Evolutionary conservation across 805 yeast genomes (phyloP), one percentile per base, ranked within the genome.

Genomic region (Pichia exigua): DNA sequence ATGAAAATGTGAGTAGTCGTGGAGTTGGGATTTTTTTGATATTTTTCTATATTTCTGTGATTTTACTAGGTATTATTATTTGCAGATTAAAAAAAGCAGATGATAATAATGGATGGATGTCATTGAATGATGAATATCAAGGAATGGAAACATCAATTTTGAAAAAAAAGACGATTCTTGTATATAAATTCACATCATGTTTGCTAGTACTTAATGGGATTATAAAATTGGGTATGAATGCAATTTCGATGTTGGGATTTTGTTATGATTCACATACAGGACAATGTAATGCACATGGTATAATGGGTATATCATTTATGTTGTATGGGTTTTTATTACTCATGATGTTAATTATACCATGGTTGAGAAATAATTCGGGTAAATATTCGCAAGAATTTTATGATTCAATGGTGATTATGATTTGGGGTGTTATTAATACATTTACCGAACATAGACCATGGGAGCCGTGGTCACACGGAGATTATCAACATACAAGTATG

Each of bases 211-310:
- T 82, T 13, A 73, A 80, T 9, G 94, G 95, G 10, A 88, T 95
- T 86, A 83, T 90, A 11, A 82, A 87, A 57, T 77, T 79, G 32
- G 82, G 90, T 48, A 69, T 92, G 70, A 92, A 95, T 0, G 88
- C 92, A 7, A 83, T 87, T 44, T 85, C 96, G 1, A 63, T 90
- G 56, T 79, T 88, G 57, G 97, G 96, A 2, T 92, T 90, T 67
- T 92, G 98, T 68, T 82, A 88, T 59, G 86, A 77, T 6, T 74
- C 66, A 38, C 94, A 87, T 61, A 82, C 95, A 0, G 98, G 98
- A 24, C 98, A 92, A 68, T 92, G 98, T 66, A 78, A 90, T 42
- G 98, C 98, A 0, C 98, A 92, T 65, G 97, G 97, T 5, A 87
- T 92, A 54, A 92, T 92, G 98, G 98, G 98, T 0, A 77, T 87